Base-by-base conservation (phyloP, 2,329 filamentous ascomycete genomes). In the Microdochium trichocladiopsis region DNA sequence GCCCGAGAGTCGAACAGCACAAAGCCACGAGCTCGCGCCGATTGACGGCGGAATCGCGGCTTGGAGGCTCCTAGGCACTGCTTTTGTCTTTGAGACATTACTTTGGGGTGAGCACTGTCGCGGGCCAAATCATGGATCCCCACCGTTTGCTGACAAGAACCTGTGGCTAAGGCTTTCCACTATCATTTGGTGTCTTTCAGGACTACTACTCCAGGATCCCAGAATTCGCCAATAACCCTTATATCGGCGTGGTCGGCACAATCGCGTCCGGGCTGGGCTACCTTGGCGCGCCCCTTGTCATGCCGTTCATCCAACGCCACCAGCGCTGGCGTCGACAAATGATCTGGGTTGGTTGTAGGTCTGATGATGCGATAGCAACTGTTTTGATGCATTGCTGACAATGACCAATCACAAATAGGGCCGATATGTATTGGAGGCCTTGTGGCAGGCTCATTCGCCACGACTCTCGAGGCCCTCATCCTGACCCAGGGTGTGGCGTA, bases 401-500 rank as follows among this genome's bases (percentile, higher is more conserved):
- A 16, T 16, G 5, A 16, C 14, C 18, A n/a, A 6, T 37, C 14
- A 9, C 8, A 4, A 11, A 37, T 11, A 55, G 53, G 54, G 70
- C 60, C 67, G 1, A 51, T 75, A 1, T 73, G 70, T 56, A 66
- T 74, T 24, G 18, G 61, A 0, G 69, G 66, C 0, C 59, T 75
- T 2, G 50, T 68, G 2, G 49, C 57, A 0, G 68, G 61, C 11
- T 69, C 65, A 1, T 72, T 73, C 55, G 60, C 66, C 3, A 55
- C 58, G 0, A 63, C 60, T 0, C 52, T 73, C 5, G 57, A 59
- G n/a, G 58, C 52, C 1, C 63, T 71, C 52, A 70, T 74, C 48
- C 59, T 66, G 4, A 72, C 69, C 0, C 71, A 72, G 53, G 71
- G 71, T 8, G 61, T 72, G 1, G 57, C 66, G 4, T 72, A 72